Conservation (phyloP, 139 green algal species). For the Tetratostichococcus sp. region DNA sequence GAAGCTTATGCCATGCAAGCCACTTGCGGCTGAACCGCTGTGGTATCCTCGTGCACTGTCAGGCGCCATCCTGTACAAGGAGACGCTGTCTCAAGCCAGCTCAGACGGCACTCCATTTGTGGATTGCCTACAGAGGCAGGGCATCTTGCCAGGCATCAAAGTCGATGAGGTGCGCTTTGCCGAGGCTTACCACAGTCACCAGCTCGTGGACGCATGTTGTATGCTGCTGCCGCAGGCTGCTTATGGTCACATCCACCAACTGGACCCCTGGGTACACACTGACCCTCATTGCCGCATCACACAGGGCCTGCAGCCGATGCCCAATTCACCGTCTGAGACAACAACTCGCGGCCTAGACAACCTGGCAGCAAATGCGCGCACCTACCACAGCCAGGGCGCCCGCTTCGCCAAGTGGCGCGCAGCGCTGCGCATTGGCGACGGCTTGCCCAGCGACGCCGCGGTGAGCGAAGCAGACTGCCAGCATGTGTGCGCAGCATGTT, state of each 20-base stretch:
- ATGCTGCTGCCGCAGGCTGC: no score
- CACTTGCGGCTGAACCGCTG: no score
- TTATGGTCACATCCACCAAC: no score
- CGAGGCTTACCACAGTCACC: no score
- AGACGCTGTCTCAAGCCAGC: slow-evolving; percentile 76
- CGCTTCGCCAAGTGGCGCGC: slow-evolving; percentile 95
- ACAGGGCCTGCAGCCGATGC: slow-evolving; percentile 22
- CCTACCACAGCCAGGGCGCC: slow-evolving; percentile 15
- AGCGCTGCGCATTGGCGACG: slow-evolving; percentile 65
- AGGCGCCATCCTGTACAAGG: slow-evolving; percentile 79
- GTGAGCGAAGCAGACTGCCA: no score
- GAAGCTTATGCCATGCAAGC: no score
- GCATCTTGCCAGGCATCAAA: slow-evolving; percentile 81
- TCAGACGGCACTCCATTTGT: slow-evolving; percentile 65
- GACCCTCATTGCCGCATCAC: no score
- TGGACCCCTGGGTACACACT: no score
- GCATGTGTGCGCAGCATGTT: no score
- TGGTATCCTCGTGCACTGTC: no score
- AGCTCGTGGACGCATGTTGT: no score
- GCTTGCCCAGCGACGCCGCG: slow-evolving; percentile 36
- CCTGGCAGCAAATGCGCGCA: slow-evolving; percentile 38
- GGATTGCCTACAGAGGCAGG: slow-evolving; percentile 53
- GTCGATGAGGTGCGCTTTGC: slow-evolving; percentile 68
- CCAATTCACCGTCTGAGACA: slow-evolving; percentile 61
- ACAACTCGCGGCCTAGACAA: slow-evolving; percentile 78